Conservation (phyloP, 805 yeast species). For the Hanseniaspora singularis region DNA sequence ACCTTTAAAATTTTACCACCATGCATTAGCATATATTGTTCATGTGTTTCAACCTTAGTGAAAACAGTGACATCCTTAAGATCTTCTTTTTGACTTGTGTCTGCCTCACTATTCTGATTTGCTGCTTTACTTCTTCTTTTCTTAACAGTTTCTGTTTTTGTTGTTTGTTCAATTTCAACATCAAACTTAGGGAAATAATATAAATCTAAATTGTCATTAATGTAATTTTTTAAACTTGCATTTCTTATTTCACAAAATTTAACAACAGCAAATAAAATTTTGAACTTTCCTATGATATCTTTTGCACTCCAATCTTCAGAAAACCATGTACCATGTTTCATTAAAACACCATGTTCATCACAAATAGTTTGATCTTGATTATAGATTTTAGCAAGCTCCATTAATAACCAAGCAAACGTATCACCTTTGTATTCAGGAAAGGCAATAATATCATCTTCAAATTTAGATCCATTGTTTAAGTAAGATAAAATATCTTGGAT, state of each 20-base stretch:
- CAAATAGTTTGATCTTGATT: conserved; percentile 7
- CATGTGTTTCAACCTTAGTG: conserved; percentile 4
- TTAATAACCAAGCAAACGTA: conserved; percentile 12
- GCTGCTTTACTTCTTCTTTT: not conserved
- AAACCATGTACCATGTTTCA: conserved; percentile 13
- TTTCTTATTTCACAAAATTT: conserved; percentile 26
- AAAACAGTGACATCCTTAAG: too few relatives aligned
- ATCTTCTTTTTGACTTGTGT: too few relatives aligned
- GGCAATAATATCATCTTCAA: conserved; percentile 10
- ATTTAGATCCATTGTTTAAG: not conserved
- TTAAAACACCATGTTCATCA: conserved; percentile 2
- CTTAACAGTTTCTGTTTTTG: conserved; percentile 3
- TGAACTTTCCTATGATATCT: conserved; percentile 19
- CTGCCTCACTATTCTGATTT: conserved; percentile 1
- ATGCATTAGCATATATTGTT: conserved; percentile 15
- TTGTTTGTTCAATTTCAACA: conserved; percentile 13
- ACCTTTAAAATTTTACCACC: conserved; percentile 15
- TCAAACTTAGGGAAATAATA: conserved; percentile 23
- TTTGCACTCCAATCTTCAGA: not conserved
- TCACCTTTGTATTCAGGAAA: conserved; percentile 13
- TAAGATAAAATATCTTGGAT: conserved; percentile 10
- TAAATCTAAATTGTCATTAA: conserved; percentile 22
- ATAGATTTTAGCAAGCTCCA: conserved; percentile 11
- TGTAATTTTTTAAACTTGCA: conserved; percentile 24
- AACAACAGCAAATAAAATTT: conserved; percentile 22